Base-by-base conservation (phyloP, 768 basidiomycete genomes). In the Tephrocybe sp. region DNA sequence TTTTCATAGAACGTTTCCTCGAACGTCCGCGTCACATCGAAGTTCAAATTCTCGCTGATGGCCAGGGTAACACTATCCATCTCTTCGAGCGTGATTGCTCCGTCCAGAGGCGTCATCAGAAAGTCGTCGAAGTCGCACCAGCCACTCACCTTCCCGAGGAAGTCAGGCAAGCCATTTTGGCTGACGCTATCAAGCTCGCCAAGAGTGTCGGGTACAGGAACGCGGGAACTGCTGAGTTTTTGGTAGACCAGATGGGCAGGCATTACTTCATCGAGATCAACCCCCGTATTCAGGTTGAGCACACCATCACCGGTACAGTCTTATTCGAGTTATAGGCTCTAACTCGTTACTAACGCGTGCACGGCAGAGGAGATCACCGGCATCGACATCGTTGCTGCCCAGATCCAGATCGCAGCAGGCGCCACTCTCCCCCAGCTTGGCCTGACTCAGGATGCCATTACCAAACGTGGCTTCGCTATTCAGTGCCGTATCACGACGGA, bases 191-290 rank as follows among this genome's bases (percentile, higher is more conserved):
- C 74, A 98, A 88, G 74, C 78, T 98, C 48, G 94, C 93, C 47
- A 87, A 82, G 71, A 91, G 89, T 49, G 97, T 98, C 58, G 84
- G 87, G 5, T 99, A 99, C 69, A 82, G 92, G 57, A 98, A 97
- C 68, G 97, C 97, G 44, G 96, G 97, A 56, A 98, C 97, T 31
- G 94, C 92, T 21, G 97, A 99, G 73, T 99, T 98, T 77, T 77
- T 99, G 69, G 94, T 98, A 54, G 97, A 98, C 70, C 90, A 94
- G 65, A 83, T 89, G 77, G 93, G 92, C 60, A 80, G 94, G 59
- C 93, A 97, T 70, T 98, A 98, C 72, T 98, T 99, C 74, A 98
- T 99, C 63, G 97, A 99, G 72, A 98, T 99, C 61, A 98, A 98
- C 70, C 94, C 97, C 25, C 93, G 97, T 73, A 98, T 99, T 62